These are phyloP conservation scores for Diutina siamensis DNA, from an alignment of 1,139 yeast genomes.

Conservation along the genomic window DNA sequence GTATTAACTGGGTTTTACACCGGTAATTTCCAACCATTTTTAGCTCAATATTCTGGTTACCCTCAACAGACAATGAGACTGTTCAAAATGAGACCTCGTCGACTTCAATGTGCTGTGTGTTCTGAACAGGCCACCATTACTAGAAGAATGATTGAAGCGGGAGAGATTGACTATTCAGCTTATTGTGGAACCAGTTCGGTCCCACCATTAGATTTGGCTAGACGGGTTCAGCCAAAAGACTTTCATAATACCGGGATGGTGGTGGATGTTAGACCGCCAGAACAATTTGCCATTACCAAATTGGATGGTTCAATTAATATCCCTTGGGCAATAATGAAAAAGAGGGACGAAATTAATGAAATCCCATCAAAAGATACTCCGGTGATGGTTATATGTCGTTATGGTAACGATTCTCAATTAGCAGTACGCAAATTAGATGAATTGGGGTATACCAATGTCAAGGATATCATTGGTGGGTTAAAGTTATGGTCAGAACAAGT, in stretches of 20 bases:
- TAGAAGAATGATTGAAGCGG: conserved; percentile 28
- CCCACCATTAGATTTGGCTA: conserved; percentile 9
- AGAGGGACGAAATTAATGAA: conserved; percentile 18
- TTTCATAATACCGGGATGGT: conserved; percentile 22
- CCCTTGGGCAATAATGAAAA: conserved; percentile 36
- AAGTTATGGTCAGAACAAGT: conserved; percentile 55
- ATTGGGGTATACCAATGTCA: conserved; percentile 37
- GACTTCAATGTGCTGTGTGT: conserved; percentile 53
- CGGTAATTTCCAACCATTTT: conserved; percentile 52
- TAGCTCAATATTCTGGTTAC: conserved; percentile 62
- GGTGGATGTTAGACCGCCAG: conserved; percentile 73
- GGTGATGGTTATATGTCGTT: conserved; percentile 58
- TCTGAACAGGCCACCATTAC: conserved; percentile 42
- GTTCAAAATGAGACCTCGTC: conserved; percentile 71
- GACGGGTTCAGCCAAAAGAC: conserved; percentile 40
- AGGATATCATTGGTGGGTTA: conserved; percentile 73
- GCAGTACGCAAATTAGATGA: conserved; percentile 51
- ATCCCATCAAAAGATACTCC: conserved; percentile 8
- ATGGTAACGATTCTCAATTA: conserved; percentile 83
- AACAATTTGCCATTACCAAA: conserved; percentile 59
- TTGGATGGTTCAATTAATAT: conserved; percentile 52
- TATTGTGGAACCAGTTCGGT: conserved; percentile 58
- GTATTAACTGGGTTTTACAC: conserved; percentile 50
- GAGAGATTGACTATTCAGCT: conserved; percentile 46
- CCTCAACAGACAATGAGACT: conserved; percentile 59